Evolutionary conservation across 306 rosid species (phyloP).

Genomic region (Purshia tridentata): DNA sequence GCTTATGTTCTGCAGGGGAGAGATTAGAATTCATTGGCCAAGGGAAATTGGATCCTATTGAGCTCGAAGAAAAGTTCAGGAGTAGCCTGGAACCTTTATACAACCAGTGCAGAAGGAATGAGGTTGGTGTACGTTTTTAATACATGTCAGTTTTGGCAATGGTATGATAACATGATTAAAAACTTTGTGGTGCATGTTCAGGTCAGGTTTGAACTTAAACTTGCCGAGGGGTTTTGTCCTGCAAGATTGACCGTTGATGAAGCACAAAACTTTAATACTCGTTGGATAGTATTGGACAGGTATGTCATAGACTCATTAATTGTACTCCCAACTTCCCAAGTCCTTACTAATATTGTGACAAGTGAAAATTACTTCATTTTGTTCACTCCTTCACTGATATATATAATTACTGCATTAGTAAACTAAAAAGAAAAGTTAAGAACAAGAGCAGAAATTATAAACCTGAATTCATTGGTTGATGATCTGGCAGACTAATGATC

Average conservation of each 20-base stretch:
- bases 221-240: constrained; percentile 22
- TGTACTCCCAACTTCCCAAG: neutral
- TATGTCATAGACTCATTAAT: neutral
- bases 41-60: constrained; percentile 18
- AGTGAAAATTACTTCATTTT: neutral
- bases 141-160: neutral
- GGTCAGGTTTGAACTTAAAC: constrained; percentile 28
- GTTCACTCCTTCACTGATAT: neutral
- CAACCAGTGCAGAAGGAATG: constrained; percentile 18
- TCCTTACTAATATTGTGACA: neutral
- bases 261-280: constrained; percentile 14
- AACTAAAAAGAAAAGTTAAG: neutral
- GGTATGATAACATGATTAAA: neutral
- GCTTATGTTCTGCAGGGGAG: constrained; percentile 7
- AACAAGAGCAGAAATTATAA: neutral
- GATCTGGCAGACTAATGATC: neutral
- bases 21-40: constrained; percentile 12
- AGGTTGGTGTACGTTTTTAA: neutral
- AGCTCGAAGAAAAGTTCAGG: constrained; percentile 17
- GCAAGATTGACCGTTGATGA: constrained; percentile 7
- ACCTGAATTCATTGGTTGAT: neutral
- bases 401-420: neutral
- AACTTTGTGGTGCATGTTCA: neutral
- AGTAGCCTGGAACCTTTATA: constrained; percentile 15
- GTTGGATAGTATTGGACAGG: constrained; percentile 29